phyloP scores from a whole-genome alignment of 2,329 filamentous ascomycete genomes.

The Atkinsonella texensis region DNA sequence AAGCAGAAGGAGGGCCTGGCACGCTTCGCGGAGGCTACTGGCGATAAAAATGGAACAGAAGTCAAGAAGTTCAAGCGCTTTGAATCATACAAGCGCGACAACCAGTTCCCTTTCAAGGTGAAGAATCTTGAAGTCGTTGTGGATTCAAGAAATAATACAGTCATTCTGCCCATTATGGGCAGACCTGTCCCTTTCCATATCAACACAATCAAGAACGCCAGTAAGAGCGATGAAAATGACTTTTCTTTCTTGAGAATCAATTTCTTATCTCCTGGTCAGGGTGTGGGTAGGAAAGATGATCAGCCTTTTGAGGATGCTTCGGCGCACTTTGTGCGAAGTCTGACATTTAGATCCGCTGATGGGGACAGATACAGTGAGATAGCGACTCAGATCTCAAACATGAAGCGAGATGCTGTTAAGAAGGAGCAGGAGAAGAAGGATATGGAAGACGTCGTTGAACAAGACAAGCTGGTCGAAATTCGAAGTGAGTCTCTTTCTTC shows the following conservation, averaged over 20 bases:
- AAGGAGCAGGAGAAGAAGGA: constrained; percentile 99
- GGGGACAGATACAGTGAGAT: constrained; percentile 83
- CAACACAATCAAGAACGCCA: constrained; percentile 95
- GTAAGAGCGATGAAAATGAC: constrained; percentile 91
- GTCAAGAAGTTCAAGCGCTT: constrained; percentile 99
- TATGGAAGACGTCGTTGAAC: constrained; percentile 97
- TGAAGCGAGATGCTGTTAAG: constrained; percentile 86
- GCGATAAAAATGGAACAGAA: constrained; percentile 75
- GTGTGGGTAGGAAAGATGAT: constrained; percentile 93
- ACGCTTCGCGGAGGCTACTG: constrained; percentile 75
- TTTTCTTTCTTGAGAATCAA: constrained; percentile 94
- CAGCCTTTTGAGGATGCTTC: constrained; percentile 95
- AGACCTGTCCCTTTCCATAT: constrained; percentile 97
- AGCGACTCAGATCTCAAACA: constrained; percentile 82
- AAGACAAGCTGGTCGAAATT: constrained; percentile 93
- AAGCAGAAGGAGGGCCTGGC: constrained; percentile 83
- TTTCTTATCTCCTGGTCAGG: constrained; percentile 91
- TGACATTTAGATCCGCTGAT: constrained; percentile 90
- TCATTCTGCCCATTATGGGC: constrained; percentile 94
- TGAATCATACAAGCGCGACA: constrained; percentile 97
- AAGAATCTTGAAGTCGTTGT: constrained; percentile 83
- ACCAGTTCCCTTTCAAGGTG: constrained; percentile 73
- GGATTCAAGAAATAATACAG: constrained; percentile 77
- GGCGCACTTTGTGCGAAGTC: constrained; percentile 87
- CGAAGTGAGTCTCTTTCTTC: constrained; percentile 49